phyloP scores from a whole-genome alignment of 169 alveolate species.

The Plasmodium ovale region DNA sequence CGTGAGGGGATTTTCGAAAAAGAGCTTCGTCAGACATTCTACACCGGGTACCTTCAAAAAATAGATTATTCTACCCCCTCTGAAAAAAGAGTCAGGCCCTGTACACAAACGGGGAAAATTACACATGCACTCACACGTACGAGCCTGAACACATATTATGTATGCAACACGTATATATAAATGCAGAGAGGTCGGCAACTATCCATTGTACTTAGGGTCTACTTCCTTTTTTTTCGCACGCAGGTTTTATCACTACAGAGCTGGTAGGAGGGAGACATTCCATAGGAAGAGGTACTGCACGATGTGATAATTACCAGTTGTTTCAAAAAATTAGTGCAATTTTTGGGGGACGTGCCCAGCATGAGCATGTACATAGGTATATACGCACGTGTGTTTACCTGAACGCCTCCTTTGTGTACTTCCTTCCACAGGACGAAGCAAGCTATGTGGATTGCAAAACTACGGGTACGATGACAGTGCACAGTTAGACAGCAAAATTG shows the following conservation, averaged over 20 bases:
- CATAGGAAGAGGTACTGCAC: too few relatives aligned
- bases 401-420: not conserved
- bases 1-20: slow-evolving; percentile 8
- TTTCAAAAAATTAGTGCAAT: not conserved
- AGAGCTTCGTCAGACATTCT: not conserved
- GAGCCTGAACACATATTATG: too few relatives aligned
- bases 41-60: slow-evolving; percentile 8
- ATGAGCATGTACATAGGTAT: not conserved
- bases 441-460: slow-evolving; percentile 7
- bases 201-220: too few relatives aligned
- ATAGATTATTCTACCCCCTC: too few relatives aligned
- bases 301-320: too few relatives aligned
- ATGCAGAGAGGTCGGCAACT: too few relatives aligned
- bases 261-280: too few relatives aligned
- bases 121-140: not conserved
- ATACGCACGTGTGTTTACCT: not conserved
- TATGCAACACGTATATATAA: too few relatives aligned
- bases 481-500: slow-evolving; percentile 38
- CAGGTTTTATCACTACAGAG: not conserved
- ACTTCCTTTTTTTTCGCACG: too few relatives aligned
- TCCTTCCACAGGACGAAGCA: slow-evolving; percentile 21
- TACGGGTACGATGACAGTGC: slow-evolving; percentile 39
- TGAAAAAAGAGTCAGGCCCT: too few relatives aligned
- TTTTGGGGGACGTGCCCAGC: not conserved
- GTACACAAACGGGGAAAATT: too few relatives aligned